phyloP scores from a whole-genome alignment of 2,329 filamentous ascomycete genomes.

The Beauveria brongniartii region DNA sequence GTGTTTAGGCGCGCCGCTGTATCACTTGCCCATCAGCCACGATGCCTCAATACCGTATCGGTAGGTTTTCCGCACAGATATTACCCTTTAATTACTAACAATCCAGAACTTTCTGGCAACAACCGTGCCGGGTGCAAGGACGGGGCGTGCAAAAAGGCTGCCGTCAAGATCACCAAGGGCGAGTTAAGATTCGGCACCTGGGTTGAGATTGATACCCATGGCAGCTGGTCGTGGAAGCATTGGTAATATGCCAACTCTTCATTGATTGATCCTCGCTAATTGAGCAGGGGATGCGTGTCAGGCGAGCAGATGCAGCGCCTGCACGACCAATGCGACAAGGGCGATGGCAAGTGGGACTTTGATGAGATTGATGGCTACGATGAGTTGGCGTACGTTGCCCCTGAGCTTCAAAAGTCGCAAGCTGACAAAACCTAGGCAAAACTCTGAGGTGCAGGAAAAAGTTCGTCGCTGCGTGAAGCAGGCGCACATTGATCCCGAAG shows the following conservation, averaged over 20 bases:
- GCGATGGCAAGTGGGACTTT: conserved; percentile 45
- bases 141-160: conserved; percentile 61
- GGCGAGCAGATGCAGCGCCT: conserved; percentile 63
- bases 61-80: conserved; percentile 24
- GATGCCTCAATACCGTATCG: conserved; percentile 41
- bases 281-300: conserved; percentile 75
- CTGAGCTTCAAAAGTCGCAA: neutral
- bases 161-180: conserved; percentile 68
- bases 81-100: conserved; percentile 6
- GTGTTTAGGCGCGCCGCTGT: neutral
- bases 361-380: conserved; percentile 74
- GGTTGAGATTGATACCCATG: conserved; percentile 54
- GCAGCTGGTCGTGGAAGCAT: conserved; percentile 72
- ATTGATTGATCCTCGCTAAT: neutral
- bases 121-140: conserved; percentile 69
- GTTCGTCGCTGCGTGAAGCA: conserved; percentile 62
- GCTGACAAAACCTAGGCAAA: conserved; percentile 25
- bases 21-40: conserved; percentile 12
- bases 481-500: conserved; percentile 74
- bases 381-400: conserved; percentile 47
- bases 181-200: conserved; percentile 70
- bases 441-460: conserved; percentile 62
- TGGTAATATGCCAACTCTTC: conserved; percentile 52
- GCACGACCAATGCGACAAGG: conserved; percentile 43
- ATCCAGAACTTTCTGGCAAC: conserved; percentile 61